Evolutionary conservation across 2,329 filamentous ascomycete genomes (phyloP), one percentile per base, ranked within the genome.

Genomic region (Botryotinia convoluta): DNA sequence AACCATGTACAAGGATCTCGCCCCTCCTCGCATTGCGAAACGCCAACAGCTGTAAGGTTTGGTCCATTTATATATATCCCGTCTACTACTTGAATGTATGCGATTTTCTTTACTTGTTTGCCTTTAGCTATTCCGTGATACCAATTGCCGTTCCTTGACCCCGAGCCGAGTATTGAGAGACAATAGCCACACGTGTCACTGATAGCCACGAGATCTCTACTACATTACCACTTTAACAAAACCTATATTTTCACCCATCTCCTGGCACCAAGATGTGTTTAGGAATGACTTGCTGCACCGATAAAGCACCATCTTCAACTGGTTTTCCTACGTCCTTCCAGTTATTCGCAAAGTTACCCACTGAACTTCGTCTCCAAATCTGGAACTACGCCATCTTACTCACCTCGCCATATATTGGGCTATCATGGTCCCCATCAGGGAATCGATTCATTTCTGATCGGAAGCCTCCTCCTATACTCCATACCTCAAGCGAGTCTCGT

Each of bases 401-500:
- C 65, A 57, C 65, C 48, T 57, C 65, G 8, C 65, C 65, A 32
- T 68, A 68, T 57, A 37, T 68, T 42, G 65, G 48, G 32, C 48
- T 57, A 42, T 68, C 65, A 39, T 68, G 65, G 48, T 68, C 65
- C n/a, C 39, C 35, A 16, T 57, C 65, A 16, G 35, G 32, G 6
- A 42, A 42, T 29, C n/a, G 65, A 16, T 68, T 68, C 48, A 42
- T 68, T 57, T 68, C 48, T 42, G 65, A 68, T 68, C 45, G 65
- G 29, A 68, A 68, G 48, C 65, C 65, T 57, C 65, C 65, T 29
- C 18, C 65, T 32, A 57, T 32, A 48, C 48, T 68, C 32, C 65
- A 68, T 57, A 57, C n/a, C 65, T 68, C 65, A 68, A 68, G 48
- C 65, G 65, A 68, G 65, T 57, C 48, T 39, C 65, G 65, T 68